Evolutionary conservation across 2,329 filamentous ascomycete genomes (phyloP).

Genomic region (Sordariomycetes sp.): DNA sequence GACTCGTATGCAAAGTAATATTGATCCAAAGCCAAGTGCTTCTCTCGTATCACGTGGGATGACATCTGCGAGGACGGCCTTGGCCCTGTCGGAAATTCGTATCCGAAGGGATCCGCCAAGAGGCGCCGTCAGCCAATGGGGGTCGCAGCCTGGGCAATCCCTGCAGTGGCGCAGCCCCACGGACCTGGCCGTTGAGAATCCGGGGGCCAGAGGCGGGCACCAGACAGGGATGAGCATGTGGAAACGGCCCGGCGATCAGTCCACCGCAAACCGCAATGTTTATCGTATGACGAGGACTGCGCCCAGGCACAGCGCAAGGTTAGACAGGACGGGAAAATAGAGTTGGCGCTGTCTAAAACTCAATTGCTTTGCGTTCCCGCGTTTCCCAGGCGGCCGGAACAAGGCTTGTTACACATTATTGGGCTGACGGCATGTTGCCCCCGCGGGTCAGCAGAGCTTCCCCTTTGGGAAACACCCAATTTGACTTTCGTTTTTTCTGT

Average conservation of each 20-base stretch:
- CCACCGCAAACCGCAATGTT: background rate
- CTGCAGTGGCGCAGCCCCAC: background rate
- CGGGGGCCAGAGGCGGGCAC: background rate
- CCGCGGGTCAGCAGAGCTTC: background rate
- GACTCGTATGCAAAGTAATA: too few relatives aligned
- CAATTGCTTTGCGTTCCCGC: background rate
- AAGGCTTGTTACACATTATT: background rate
- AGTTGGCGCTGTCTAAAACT: background rate
- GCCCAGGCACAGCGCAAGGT: too few relatives aligned
- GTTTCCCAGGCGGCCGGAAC: background rate
- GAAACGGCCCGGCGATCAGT: background rate
- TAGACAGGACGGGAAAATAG: background rate
- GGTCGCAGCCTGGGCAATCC: background rate
- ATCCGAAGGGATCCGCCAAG: too few relatives aligned
- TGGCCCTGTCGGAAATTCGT: too few relatives aligned
- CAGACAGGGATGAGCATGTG: background rate
- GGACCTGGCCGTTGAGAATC: background rate
- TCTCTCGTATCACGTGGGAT: too few relatives aligned
- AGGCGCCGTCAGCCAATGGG: too few relatives aligned
- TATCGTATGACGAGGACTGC: too few relatives aligned
- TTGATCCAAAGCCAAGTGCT: too few relatives aligned
- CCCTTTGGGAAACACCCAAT: background rate
- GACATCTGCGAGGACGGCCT: too few relatives aligned
- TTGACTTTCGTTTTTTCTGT: background rate
- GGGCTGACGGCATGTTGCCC: background rate